Evolutionary conservation across 1,284 basidiomycete species (phyloP).

Genomic region (Serendipita sp.): DNA sequence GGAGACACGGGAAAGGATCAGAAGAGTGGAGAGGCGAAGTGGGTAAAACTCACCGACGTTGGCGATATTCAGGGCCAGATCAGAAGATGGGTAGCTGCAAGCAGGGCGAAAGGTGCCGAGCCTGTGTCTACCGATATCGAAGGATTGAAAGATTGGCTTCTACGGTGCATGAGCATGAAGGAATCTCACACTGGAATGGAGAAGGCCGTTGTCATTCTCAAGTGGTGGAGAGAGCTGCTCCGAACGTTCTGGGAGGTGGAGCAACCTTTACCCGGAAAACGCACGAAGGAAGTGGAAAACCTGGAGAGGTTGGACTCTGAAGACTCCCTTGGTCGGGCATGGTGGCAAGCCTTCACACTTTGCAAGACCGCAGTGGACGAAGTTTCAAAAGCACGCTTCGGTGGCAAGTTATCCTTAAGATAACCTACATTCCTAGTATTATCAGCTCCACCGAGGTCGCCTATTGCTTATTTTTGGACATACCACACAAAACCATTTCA

Average conservation of each 20-base stretch:
- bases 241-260: constrained; percentile 11
- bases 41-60: constrained; percentile 33
- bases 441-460: no score
- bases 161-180: constrained; percentile 40
- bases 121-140: constrained; percentile 59
- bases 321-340: constrained; percentile 37
- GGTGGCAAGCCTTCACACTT: constrained; percentile 62
- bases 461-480: not conserved
- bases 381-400: constrained; percentile 46
- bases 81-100: constrained; percentile 55
- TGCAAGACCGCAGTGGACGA: constrained; percentile 50
- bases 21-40: not conserved
- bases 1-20: constrained; percentile 3
- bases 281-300: constrained; percentile 5
- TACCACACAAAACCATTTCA: not conserved
- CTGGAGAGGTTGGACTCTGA: constrained; percentile 36
- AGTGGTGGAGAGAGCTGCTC: constrained; percentile 63
- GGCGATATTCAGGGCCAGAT: constrained; percentile 57
- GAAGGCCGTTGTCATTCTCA: constrained; percentile 51
- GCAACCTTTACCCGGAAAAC: constrained; percentile 5
- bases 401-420: constrained; percentile 37
- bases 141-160: constrained; percentile 54
- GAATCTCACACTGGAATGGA: constrained; percentile 50
- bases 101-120: constrained; percentile 29
- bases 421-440: constrained; percentile 9